phyloP scores from a whole-genome alignment of 148 eudicot species.

The Rhododendron ferrugineum region DNA sequence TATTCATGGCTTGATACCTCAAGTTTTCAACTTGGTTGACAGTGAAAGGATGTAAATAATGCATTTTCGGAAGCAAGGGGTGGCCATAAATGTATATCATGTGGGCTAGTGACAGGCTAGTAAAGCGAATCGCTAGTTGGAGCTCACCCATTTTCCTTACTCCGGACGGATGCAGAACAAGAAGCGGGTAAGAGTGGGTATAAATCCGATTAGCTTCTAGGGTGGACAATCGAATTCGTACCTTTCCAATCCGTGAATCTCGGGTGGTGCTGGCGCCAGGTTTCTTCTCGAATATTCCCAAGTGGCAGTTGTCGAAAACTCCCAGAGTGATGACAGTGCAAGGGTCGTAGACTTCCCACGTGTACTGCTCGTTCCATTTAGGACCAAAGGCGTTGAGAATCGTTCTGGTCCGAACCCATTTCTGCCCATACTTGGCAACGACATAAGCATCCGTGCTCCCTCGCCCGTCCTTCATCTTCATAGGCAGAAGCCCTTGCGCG shows the following conservation, averaged over 20 bases:
- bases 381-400: constrained; percentile 29
- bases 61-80: constrained; percentile 42
- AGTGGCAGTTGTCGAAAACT: constrained; percentile 35
- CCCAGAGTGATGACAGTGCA: constrained; percentile 38
- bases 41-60: constrained; percentile 37
- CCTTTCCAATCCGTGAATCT: constrained; percentile 34
- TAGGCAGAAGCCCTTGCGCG: constrained; percentile 36
- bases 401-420: constrained; percentile 35
- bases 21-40: constrained; percentile 38
- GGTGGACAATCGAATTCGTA: constrained; percentile 32
- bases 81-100: constrained; percentile 28
- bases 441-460: constrained; percentile 42
- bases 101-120: constrained; percentile 29
- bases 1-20: constrained; percentile 39
- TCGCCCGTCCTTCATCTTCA: constrained; percentile 35
- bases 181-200: constrained; percentile 35
- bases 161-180: constrained; percentile 32
- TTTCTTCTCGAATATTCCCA: constrained; percentile 16
- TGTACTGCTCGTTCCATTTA: constrained; percentile 38
- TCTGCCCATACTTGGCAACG: constrained; percentile 34
- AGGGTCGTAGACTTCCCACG: constrained; percentile 39
- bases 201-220: constrained; percentile 30
- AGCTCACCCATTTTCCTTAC: constrained; percentile 44
- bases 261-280: constrained; percentile 19
- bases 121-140: constrained; percentile 33